Percentiles rank a stretch among this genome's conserved stretches.
Conservation (phyloP, 257 asterid species). For the Linaria vulgaris region DNA sequence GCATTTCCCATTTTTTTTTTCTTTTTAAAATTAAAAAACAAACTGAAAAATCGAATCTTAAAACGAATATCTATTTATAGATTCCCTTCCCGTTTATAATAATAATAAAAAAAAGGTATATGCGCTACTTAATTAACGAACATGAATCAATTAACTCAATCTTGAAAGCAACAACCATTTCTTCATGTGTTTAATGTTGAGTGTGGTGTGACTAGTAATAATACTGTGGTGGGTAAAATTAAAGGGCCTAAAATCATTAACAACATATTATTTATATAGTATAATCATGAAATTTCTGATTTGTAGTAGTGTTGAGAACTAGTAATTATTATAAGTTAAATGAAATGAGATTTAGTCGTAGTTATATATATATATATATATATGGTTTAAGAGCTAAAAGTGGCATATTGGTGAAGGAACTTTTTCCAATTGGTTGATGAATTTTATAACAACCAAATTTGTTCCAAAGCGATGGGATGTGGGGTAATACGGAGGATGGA, state of each 20-base stretch:
- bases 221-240: slow-evolving; percentile 6
- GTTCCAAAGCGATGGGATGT: slow-evolving; percentile 5
- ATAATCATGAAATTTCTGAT: too few species aligned
- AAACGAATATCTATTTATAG: slow-evolving; percentile 32
- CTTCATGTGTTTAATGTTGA: not conserved
- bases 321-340: too few species aligned
- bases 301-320: too few species aligned
- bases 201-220: not conserved
- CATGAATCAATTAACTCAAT: too few species aligned
- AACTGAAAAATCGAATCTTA: slow-evolving; percentile 31
- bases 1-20: slow-evolving; percentile 71
- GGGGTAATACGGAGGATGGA: slow-evolving; percentile 5
- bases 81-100: slow-evolving; percentile 21
- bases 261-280: too few species aligned
- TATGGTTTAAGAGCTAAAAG: too few species aligned
- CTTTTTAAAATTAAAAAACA: slow-evolving; percentile 3
- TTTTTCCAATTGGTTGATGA: too few species aligned
- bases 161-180: slow-evolving; percentile 19
- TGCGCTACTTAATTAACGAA: too few species aligned
- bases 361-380: too few species aligned
- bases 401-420: not conserved
- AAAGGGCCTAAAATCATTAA: too few species aligned
- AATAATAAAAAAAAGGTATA: too few species aligned
- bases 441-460: too few species aligned
- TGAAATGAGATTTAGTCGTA: not conserved